phyloP scores from a whole-genome alignment of 2,329 filamentous ascomycete species.

The Lachnellula hyalina region DNA sequence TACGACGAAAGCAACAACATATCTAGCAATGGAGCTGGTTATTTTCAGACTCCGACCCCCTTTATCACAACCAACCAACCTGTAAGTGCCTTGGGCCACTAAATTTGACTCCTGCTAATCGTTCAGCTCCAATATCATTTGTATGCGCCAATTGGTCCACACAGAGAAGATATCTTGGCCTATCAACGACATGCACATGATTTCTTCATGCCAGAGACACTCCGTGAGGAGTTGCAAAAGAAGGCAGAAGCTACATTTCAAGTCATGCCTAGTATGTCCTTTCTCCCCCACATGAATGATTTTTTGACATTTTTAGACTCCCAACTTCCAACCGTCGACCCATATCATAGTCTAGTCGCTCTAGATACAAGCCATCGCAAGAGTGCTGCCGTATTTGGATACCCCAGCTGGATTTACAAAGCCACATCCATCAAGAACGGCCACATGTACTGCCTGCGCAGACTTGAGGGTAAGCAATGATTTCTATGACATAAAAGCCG shows the following conservation, averaged over 20 bases:
- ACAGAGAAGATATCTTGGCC: conserved; percentile 71
- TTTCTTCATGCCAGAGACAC: conserved; percentile 82
- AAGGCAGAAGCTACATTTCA: conserved; percentile 83
- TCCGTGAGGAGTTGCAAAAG: conserved; percentile 83
- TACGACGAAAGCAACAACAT: conserved; percentile 68
- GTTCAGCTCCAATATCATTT: conserved; percentile 78
- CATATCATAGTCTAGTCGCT: conserved; percentile 88
- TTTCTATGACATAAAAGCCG: conserved; percentile 9
- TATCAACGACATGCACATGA: conserved; percentile 87
- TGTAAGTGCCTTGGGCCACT: conserved; percentile 36
- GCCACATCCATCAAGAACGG: conserved; percentile 85
- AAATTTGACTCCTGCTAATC: conserved; percentile 15
- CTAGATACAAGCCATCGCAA: conserved; percentile 78
- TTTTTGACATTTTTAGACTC: conserved; percentile 42
- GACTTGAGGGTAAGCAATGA: conserved; percentile 64
- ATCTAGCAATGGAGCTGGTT: conserved; percentile 50
- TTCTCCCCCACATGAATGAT: not conserved
- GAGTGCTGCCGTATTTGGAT: conserved; percentile 75
- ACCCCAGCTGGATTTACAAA: conserved; percentile 92
- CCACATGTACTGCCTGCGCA: conserved; percentile 77
- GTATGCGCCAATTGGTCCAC: conserved; percentile 82
- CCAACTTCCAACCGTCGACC: conserved; percentile 73
- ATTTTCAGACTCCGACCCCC: conserved; percentile 55
- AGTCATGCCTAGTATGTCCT: conserved; percentile 65
- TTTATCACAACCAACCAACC: conserved; percentile 54